Evolutionary conservation across 257 asterid genomes (phyloP).

Genomic region (Haberlea rhodopensis): DNA sequence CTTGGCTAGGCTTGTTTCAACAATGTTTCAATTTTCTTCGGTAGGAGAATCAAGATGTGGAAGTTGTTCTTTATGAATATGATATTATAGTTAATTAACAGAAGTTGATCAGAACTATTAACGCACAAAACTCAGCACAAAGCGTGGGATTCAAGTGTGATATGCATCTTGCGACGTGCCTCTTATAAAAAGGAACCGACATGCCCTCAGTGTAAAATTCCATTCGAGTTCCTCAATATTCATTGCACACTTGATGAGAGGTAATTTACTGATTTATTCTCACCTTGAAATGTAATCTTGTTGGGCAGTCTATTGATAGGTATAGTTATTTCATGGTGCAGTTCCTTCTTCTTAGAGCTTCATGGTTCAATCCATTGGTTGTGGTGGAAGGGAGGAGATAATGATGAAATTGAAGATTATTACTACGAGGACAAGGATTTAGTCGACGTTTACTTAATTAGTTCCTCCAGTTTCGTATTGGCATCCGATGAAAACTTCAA

Average conservation of each 20-base stretch:
- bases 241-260: conserved; percentile 95
- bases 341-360: conserved; percentile 87
- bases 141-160: too few species aligned
- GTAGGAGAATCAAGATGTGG: background rate
- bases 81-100: conserved; percentile 6
- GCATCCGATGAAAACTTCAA: conserved; percentile 38
- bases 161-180: conserved; percentile 88
- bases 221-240: conserved; percentile 68
- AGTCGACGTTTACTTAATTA: conserved; percentile 50
- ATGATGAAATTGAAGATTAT: conserved; percentile 49
- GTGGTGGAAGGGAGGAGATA: conserved; percentile 60
- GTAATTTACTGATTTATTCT: conserved; percentile 33
- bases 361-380: conserved; percentile 75
- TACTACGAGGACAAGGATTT: conserved; percentile 51
- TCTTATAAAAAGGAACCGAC: conserved; percentile 72
- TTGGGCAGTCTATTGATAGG: background rate
- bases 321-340: background rate
- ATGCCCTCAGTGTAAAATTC: conserved; percentile 87
- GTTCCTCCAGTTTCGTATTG: conserved; percentile 57
- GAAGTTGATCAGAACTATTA: conserved; percentile 1
- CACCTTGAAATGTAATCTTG: background rate
- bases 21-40: background rate
- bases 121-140: too few species aligned
- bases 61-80: conserved; percentile 1
- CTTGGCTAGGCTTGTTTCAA: background rate